Evolutionary conservation across 169 alveolate species (phyloP).

Genomic region (Plasmodium malariae): DNA sequence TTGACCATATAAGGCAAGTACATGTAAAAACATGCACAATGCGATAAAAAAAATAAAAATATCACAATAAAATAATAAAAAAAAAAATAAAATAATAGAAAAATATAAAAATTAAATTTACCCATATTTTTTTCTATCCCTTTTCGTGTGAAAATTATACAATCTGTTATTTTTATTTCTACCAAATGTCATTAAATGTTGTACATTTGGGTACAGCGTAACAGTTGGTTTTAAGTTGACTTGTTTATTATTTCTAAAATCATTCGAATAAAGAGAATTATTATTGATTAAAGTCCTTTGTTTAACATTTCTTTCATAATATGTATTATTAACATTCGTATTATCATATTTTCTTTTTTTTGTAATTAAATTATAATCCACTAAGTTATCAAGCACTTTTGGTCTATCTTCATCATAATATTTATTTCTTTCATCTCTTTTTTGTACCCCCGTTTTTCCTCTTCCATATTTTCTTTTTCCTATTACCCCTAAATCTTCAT

Average conservation of each 20-base stretch:
- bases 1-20: too few species aligned
- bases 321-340: background rate
- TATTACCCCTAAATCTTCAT: conserved; percentile 84
- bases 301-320: conserved; percentile 60
- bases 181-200: conserved; percentile 40
- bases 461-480: conserved; percentile 84
- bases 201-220: conserved; percentile 50
- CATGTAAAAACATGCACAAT: too few species aligned
- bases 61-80: too few species aligned
- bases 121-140: conserved; percentile 8
- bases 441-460: conserved; percentile 85
- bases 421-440: conserved; percentile 82
- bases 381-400: conserved; percentile 38
- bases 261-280: conserved; percentile 2
- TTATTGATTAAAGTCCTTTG: conserved; percentile 7
- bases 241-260: background rate
- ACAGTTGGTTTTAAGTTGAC: conserved; percentile 39
- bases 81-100: too few species aligned
- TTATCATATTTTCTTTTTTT: conserved; percentile 58
- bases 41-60: too few species aligned
- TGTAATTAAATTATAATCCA: conserved; percentile 4
- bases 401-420: conserved; percentile 73
- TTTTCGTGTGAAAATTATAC: conserved; percentile 28
- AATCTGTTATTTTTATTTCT: conserved; percentile 12
- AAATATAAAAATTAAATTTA: too few species aligned